A percentile compares a stretch with the other conserved stretches of the same genome.
Conservation (phyloP, 768 basidiomycete genomes). For the Auricularia sp. region DNA sequence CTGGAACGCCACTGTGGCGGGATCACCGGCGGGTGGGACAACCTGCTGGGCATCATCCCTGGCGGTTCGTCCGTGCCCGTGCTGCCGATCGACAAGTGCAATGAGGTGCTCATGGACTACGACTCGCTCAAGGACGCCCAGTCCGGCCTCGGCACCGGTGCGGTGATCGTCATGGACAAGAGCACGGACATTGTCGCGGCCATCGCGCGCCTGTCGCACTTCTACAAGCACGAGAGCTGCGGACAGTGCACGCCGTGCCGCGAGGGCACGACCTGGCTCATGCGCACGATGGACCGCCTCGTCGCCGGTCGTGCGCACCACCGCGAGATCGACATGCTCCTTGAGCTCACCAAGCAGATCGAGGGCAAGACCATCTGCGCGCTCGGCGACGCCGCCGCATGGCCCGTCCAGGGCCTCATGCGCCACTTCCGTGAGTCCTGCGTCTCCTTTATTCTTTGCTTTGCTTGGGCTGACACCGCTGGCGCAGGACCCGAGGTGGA, state of each 20-base stretch:
- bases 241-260: constrained; percentile 94
- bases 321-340: constrained; percentile 96
- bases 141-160: constrained; percentile 94
- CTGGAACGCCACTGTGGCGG: constrained; percentile 97
- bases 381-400: constrained; percentile 92
- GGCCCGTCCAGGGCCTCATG: constrained; percentile 98
- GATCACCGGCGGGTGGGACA: constrained; percentile 91
- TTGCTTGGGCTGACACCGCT: not conserved
- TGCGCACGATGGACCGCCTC: constrained; percentile 99
- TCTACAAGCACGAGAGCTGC: constrained; percentile 98
- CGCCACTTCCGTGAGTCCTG: constrained; percentile 68
- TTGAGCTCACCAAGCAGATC: constrained; percentile 93
- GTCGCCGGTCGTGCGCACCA: constrained; percentile 82
- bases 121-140: constrained; percentile 95
- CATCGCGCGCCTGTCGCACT: constrained; percentile 88
- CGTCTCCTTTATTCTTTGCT: not conserved
- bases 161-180: constrained; percentile 99
- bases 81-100: constrained; percentile 71
- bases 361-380: constrained; percentile 97
- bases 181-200: constrained; percentile 89
- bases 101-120: constrained; percentile 94
- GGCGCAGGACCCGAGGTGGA: constrained; percentile 69
- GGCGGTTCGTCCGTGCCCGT: constrained; percentile 94
- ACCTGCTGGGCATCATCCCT: constrained; percentile 91
- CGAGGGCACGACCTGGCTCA: constrained; percentile 98